These are phyloP conservation scores for Trichophyton simii DNA, from an alignment of 2,329 filamentous ascomycete species.

Conservation along the genomic window DNA sequence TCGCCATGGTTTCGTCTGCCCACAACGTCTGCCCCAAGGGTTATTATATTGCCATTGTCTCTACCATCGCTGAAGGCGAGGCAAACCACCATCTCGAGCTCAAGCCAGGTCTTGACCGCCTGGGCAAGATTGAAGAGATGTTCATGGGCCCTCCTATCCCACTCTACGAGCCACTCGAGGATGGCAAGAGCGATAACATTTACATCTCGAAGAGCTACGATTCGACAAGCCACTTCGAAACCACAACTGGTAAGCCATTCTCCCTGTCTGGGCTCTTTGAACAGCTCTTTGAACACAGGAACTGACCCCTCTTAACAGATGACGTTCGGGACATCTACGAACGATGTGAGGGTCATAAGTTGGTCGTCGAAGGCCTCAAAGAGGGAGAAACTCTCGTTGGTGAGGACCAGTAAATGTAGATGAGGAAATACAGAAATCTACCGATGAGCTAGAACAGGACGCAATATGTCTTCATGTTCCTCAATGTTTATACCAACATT, in stretches of 20 bases:
- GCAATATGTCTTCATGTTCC: background rate
- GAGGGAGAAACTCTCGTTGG: slow-evolving; percentile 61
- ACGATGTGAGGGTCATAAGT: slow-evolving; percentile 66
- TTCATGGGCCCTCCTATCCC: slow-evolving; percentile 92
- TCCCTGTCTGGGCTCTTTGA: background rate
- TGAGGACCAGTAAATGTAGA: slow-evolving; percentile 42
- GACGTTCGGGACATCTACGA: slow-evolving; percentile 91
- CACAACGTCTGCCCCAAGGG: slow-evolving; percentile 99
- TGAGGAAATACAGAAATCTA: background rate
- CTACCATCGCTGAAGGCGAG: slow-evolving; percentile 82
- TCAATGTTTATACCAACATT: background rate
- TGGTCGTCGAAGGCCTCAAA: slow-evolving; percentile 72
- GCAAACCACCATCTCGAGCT: slow-evolving; percentile 95
- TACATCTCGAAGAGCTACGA: slow-evolving; percentile 99
- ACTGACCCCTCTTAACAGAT: slow-evolving; percentile 37
- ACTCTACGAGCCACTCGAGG: slow-evolving; percentile 78
- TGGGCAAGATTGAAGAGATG: slow-evolving; percentile 89
- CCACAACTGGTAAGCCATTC: slow-evolving; percentile 46
- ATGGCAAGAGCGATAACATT: slow-evolving; percentile 75
- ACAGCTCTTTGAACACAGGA: background rate
- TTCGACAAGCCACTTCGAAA: slow-evolving; percentile 95
- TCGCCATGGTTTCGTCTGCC: slow-evolving; percentile 85
- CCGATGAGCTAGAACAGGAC: background rate
- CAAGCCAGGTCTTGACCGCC: slow-evolving; percentile 77
- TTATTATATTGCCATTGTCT: slow-evolving; percentile 97